Evolutionary conservation across 2,329 filamentous ascomycete genomes (phyloP).

Genomic region (Apiospora phragmitis): DNA sequence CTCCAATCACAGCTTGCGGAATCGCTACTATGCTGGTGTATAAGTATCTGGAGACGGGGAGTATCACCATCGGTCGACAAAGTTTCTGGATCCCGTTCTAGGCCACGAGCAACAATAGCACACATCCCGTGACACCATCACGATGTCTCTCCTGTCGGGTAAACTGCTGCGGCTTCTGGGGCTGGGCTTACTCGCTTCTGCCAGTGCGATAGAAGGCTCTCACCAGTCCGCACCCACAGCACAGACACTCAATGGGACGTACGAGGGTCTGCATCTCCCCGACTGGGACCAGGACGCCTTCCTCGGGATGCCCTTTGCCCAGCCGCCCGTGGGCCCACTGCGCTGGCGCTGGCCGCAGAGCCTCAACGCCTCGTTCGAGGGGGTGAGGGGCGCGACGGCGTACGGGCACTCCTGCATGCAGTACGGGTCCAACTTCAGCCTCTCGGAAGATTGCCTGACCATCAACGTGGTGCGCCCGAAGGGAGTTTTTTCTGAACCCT

Average conservation of each 20-base stretch:
- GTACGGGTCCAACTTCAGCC: conserved; percentile 40
- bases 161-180: neutral
- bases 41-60: neutral
- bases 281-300: conserved; percentile 42
- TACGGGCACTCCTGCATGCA: conserved; percentile 50
- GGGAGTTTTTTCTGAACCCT: conserved; percentile 37
- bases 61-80: neutral
- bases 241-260: conserved; percentile 33
- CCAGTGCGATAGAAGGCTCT: too few relatives aligned
- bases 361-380: conserved; percentile 40
- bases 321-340: conserved; percentile 36
- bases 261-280: conserved; percentile 33
- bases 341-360: conserved; percentile 38
- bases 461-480: conserved; percentile 44
- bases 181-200: neutral
- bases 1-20: neutral
- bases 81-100: neutral
- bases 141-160: neutral
- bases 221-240: neutral
- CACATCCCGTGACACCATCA: neutral
- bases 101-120: too few relatives aligned
- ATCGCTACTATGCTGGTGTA: neutral
- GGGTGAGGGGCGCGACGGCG: conserved; percentile 38
- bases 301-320: conserved; percentile 41
- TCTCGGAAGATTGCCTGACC: conserved; percentile 51